Percentiles rank a stretch among this genome's conserved stretches.
Evolutionary conservation across 2,329 filamentous ascomycete species (phyloP).

Genomic region (Sarocladium strictum): DNA sequence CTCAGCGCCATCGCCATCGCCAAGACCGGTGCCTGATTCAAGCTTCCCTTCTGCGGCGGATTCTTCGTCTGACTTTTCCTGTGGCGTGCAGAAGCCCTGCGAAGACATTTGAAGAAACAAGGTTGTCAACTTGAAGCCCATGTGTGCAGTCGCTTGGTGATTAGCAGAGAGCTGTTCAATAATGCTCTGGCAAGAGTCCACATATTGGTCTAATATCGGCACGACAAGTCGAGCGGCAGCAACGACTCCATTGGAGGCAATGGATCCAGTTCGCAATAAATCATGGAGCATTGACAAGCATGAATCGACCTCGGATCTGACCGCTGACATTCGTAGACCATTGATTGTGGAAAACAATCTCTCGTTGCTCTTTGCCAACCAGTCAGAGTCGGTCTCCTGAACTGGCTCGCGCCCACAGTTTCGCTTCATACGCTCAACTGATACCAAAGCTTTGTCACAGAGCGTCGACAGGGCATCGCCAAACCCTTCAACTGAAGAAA

Average conservation of each 20-base stretch:
- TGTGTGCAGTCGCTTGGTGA: conserved; percentile 65
- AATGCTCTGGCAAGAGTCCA: conserved; percentile 51
- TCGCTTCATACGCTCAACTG: conserved; percentile 66
- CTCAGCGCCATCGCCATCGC: conserved; percentile 90
- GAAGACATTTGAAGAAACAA: conserved; percentile 73
- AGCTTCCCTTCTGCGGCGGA: conserved; percentile 69
- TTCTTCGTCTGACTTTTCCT: conserved; percentile 70
- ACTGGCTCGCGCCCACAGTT: conserved; percentile 35
- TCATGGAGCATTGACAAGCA: conserved; percentile 21
- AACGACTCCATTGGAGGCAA: conserved; percentile 21
- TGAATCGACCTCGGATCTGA: conserved; percentile 37
- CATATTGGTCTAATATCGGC: conserved; percentile 73
- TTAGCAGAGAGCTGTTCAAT: conserved; percentile 54
- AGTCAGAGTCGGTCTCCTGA: conserved; percentile 29
- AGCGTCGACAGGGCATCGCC: conserved; percentile 54
- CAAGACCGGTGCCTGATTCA: conserved; percentile 87
- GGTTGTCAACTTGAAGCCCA: conserved; percentile 69
- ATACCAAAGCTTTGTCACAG: conserved; percentile 72
- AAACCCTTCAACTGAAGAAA: conserved; percentile 35
- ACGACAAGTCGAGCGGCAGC: conserved; percentile 30
- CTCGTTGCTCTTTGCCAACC: conserved; percentile 38
- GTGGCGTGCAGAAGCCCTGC: conserved; percentile 86
- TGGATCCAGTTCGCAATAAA: conserved; percentile 26
- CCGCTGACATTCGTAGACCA: conserved; percentile 52
- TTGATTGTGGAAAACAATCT: conserved; percentile 47